Base-by-base conservation (phyloP, 2,329 filamentous ascomycete genomes). In the Chaetomiaceae sp. region DNA sequence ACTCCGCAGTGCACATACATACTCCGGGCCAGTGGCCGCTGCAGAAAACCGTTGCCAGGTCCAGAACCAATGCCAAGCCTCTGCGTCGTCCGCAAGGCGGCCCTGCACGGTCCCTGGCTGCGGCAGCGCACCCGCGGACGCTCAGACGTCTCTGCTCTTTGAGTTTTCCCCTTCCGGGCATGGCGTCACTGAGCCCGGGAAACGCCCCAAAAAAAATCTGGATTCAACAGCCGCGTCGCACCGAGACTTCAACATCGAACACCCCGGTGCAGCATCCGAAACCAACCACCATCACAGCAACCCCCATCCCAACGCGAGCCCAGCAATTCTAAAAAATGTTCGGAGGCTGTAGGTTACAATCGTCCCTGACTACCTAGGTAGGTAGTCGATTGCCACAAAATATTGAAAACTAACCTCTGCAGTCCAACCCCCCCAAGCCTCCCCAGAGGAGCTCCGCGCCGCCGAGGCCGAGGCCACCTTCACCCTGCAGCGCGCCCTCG, bases 351-450 rank as follows among this genome's bases (percentile, higher is more conserved):
- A 70, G 53, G 78, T 72, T 16, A 3, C 23, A 16, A 8, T 25
- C 32, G 36, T 18, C n/a, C n/a, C n/a, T n/a, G n/a, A n/a, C n/a
- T n/a, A n/a, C n/a, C n/a, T n/a, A n/a, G n/a, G n/a, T n/a, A n/a
- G n/a, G n/a, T n/a, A n/a, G n/a, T n/a, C n/a, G n/a, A n/a, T n/a
- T n/a, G n/a, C n/a, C n/a, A n/a, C n/a, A n/a, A n/a, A n/a, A n/a
- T n/a, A n/a, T n/a, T n/a, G n/a, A n/a, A n/a, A n/a, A n/a, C 10
- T 27, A 34, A 44, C n/a, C 21, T 38, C 20, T 40, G 33, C 66
- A 86, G 82, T 82, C 75, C 82, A 78, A 61, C 79, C 87, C 72
- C 85, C 86, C 67, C 84, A 83, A 69, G 79, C 83, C 64, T 82
- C 82, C 54, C 74, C 80, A 54, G 83, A 85, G 69, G 86, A 91